These are phyloP conservation scores for Thielaviopsis musarum DNA, from an alignment of 2,329 filamentous ascomycete genomes.

Conservation along the genomic window DNA sequence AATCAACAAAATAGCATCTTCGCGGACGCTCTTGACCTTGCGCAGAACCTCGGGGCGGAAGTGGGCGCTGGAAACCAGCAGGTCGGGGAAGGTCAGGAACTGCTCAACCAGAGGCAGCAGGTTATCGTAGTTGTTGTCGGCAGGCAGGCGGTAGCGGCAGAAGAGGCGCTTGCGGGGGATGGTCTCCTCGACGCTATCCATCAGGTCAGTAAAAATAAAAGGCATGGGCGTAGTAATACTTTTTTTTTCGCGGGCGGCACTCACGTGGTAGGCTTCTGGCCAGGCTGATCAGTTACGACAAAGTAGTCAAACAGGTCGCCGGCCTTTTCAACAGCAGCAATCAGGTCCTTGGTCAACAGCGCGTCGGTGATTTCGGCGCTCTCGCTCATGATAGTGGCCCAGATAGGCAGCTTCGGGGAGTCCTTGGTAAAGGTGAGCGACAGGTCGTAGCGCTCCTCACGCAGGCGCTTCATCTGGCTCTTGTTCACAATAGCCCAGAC, in stretches of 20 bases:
- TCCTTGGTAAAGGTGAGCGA: constrained; percentile 91
- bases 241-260: constrained; percentile 18
- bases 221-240: neutral
- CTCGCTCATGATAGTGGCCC: constrained; percentile 92
- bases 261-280: constrained; percentile 72
- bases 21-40: constrained; percentile 66
- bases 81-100: constrained; percentile 73
- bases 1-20: constrained; percentile 64
- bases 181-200: constrained; percentile 60
- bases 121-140: constrained; percentile 42
- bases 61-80: constrained; percentile 57
- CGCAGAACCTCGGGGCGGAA: constrained; percentile 83
- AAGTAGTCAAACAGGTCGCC: constrained; percentile 71
- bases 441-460: constrained; percentile 86
- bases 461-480: constrained; percentile 73
- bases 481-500: constrained; percentile 96
- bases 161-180: constrained; percentile 72
- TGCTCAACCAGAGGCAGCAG: constrained; percentile 63
- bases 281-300: constrained; percentile 76
- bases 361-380: constrained; percentile 84
- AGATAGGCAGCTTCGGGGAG: constrained; percentile 70
- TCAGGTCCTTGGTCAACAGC: constrained; percentile 73
- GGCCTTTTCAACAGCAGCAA: constrained; percentile 59
- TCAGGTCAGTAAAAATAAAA: constrained; percentile 1
- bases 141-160: constrained; percentile 56